Conservation (phyloP, 768 basidiomycete genomes). For the Neoboletus subvelutipes region DNA sequence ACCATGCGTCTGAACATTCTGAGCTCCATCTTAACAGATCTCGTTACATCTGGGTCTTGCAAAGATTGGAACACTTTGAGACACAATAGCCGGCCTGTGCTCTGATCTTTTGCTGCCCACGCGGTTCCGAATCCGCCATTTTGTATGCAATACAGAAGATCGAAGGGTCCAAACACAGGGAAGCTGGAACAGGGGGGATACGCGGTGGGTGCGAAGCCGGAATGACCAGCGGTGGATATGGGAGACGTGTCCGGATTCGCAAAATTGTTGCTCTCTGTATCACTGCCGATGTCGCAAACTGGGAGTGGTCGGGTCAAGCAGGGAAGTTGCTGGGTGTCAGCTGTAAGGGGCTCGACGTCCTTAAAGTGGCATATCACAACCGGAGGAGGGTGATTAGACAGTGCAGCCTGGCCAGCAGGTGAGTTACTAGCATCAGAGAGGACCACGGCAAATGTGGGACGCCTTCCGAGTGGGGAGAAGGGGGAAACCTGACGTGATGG, state of each 20-base stretch:
- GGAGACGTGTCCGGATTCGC: neutral
- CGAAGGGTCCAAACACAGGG: slow-evolving; percentile 29
- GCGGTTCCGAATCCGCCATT: slow-evolving; percentile 21
- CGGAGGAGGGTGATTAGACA: neutral
- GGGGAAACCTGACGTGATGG: neutral
- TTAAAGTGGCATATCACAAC: neutral
- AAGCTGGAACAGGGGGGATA: slow-evolving; percentile 10
- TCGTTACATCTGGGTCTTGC: slow-evolving; percentile 1
- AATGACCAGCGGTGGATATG: neutral
- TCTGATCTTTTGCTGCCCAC: slow-evolving; percentile 23
- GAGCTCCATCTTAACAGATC: slow-evolving; percentile 34
- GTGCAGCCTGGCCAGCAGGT: neutral
- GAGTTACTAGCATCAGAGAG: neutral
- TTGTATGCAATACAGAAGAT: slow-evolving; percentile 17
- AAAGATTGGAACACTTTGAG: slow-evolving; percentile 35
- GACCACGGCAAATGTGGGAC: neutral
- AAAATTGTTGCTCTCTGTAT: neutral
- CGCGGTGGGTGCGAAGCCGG: neutral
- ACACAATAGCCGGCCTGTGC: slow-evolving; percentile 37
- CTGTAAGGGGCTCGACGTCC: neutral
- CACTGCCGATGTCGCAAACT: neutral
- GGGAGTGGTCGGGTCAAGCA: neutral
- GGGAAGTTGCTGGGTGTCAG: neutral
- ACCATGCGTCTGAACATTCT: slow-evolving; percentile 36
- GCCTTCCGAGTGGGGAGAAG: slow-evolving; percentile 1